Evolutionary conservation across 2,329 filamentous ascomycete species (phyloP).

Genomic region (Didymosphaeria variabile): DNA sequence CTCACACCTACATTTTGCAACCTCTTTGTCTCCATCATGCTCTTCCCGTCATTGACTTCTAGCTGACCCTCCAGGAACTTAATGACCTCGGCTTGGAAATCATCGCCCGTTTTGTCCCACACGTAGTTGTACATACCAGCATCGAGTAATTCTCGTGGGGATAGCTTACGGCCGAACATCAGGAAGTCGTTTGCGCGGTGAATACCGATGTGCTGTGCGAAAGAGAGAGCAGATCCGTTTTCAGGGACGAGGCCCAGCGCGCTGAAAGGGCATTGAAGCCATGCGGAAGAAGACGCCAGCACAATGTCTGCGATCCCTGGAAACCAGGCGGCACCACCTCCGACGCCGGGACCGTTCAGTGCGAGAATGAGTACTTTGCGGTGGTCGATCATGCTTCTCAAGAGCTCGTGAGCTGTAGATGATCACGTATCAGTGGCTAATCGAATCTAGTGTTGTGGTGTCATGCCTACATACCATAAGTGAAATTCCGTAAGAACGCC

Average conservation of each 20-base stretch:
- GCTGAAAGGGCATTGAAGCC: conserved; percentile 60
- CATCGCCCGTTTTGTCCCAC: conserved; percentile 51
- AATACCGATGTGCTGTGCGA: conserved; percentile 59
- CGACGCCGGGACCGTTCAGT: conserved; percentile 61
- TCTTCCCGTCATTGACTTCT: conserved; percentile 59
- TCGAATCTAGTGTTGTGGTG: background rate
- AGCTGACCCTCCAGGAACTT: conserved; percentile 56
- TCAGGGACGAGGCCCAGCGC: conserved; percentile 61
- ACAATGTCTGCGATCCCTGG: conserved; percentile 60
- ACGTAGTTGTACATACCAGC: conserved; percentile 59
- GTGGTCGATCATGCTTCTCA: conserved; percentile 60
- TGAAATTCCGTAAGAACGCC: conserved; percentile 34
- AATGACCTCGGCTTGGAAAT: conserved; percentile 54
- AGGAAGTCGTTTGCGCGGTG: conserved; percentile 62
- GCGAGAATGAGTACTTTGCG: conserved; percentile 61
- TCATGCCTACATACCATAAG: conserved; percentile 36
- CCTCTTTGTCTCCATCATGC: conserved; percentile 63
- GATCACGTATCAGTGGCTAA: background rate
- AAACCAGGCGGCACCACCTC: conserved; percentile 62
- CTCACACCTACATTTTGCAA: conserved; percentile 58
- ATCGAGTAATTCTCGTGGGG: conserved; percentile 53
- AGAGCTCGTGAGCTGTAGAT: conserved; percentile 43
- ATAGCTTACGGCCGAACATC: conserved; percentile 60
- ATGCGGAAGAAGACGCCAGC: conserved; percentile 55
- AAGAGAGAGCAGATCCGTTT: conserved; percentile 57